Evolutionary conservation across 306 rosid species (phyloP), one percentile per base, ranked within the genome.

Genomic region (Prinsepia uniflora): DNA sequence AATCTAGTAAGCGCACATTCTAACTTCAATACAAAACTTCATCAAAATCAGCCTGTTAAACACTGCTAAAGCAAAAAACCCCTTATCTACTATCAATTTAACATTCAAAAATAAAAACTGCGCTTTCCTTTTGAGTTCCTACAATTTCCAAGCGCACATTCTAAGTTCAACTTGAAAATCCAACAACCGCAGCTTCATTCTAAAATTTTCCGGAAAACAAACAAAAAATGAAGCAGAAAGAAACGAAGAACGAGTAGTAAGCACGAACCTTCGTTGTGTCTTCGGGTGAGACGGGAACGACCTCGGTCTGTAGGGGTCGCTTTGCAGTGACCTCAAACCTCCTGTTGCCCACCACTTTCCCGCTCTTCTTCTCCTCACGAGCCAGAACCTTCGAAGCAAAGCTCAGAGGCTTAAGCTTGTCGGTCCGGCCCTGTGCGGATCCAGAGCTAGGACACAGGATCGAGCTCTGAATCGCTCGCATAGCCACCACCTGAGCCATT

Each of bases 401-500:
- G 64, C 81, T 72, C 65, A 80, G 36, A 18, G 95, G 87, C 80
- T 79, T 84, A n/a, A 84, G 79, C 67, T 68, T 84, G 46, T 72
- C 86, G 11, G 67, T 47, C 52, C 84, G 78, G 17, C 75, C 74
- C 12, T 72, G 81, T 15, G 49, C 48, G 70, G 87, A 87, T 86
- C 87, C 88, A 42, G 86, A 58, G 47, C 50, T 54, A 59, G 89
- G 85, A 67, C 72, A 80, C n/a, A 55, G 49, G 68, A 86, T 75
- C 20, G 87, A 64, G 82, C 81, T 79, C 79, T 87, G 88, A 77
- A 92, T 79, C 65, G 95, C 83, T 53, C 89, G 83, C 44, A 84
- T 80, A 63, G 91, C 96, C 24, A 85, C 95, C 48, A 83, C 92
- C 76, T 86, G 98, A 66, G 90, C 72, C 98, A 92, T 90, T 83